A percentile compares a stretch with the other conserved stretches of the same genome.
Conservation (phyloP, 2,329 filamentous ascomycete genomes). For the Celoporthe dispersa region DNA sequence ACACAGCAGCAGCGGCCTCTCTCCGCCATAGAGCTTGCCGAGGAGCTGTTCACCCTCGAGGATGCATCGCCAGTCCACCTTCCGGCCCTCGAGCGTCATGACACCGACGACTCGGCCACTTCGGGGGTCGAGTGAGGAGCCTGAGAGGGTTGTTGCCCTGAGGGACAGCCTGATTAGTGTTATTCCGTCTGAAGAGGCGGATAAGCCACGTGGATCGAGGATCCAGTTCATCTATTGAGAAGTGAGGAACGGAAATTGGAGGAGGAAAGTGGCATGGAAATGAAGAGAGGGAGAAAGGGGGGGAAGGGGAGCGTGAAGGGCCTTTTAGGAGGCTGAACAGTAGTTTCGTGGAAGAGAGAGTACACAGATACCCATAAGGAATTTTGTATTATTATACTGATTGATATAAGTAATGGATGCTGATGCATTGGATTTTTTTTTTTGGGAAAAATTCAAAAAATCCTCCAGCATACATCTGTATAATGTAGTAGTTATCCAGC, state of each 20-base stretch:
- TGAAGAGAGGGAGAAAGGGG: too few relatives aligned
- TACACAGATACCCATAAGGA: conserved; percentile 9
- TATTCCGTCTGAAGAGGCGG: not conserved
- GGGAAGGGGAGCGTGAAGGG: not conserved
- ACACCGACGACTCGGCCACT: conserved; percentile 12
- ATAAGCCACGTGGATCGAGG: conserved; percentile 17
- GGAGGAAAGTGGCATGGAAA: too few relatives aligned
- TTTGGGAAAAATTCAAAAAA: too few relatives aligned
- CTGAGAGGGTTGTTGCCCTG: conserved; percentile 13
- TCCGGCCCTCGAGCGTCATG: conserved; percentile 12
- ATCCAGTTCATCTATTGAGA: conserved; percentile 21
- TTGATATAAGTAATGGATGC: not conserved
- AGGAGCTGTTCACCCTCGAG: conserved; percentile 18
- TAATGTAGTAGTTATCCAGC: conserved; percentile 7
- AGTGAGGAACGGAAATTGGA: not conserved
- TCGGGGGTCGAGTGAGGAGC: conserved; percentile 14
- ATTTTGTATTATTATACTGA: conserved; percentile 1
- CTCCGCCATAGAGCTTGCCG: conserved; percentile 6
- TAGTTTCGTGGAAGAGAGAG: not conserved
- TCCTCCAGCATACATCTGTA: not conserved
- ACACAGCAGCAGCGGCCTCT: not conserved
- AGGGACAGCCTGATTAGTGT: conserved; percentile 21
- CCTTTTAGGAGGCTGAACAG: not conserved
- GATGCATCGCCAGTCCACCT: conserved; percentile 5
- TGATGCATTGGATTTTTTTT: not conserved